Percentiles rank a stretch among this genome's conserved stretches.
Evolutionary conservation across 495 filamentous ascomycete genomes (phyloP).

Genomic region (Aspergillus incahuasiensis): DNA sequence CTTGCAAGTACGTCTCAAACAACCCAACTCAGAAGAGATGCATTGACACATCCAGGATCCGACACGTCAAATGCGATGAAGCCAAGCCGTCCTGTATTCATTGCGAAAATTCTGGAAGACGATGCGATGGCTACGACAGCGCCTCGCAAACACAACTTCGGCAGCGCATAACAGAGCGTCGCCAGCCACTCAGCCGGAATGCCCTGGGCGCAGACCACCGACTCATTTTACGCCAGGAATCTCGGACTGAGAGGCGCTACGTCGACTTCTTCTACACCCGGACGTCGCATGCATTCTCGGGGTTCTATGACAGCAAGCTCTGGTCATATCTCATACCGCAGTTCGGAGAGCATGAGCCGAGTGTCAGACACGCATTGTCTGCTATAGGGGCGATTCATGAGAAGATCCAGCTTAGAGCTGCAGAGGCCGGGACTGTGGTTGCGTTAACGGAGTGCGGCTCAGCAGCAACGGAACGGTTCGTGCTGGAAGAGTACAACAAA

Average conservation of each 20-base stretch:
- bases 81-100: conserved; percentile 51
- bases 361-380: conserved; percentile 14
- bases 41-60: conserved; percentile 34
- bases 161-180: neutral
- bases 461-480: conserved; percentile 2
- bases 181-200: neutral
- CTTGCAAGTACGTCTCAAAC: conserved; percentile 18
- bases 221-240: conserved; percentile 14
- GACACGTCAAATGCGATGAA: conserved; percentile 63
- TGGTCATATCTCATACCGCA: conserved; percentile 17
- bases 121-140: conserved; percentile 18
- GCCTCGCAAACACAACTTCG: conserved; percentile 11
- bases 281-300: conserved; percentile 8
- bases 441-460: neutral
- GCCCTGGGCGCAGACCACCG: conserved; percentile 6
- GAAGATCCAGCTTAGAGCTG: neutral
- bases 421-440: neutral
- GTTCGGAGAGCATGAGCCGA: conserved; percentile 12
- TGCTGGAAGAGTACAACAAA: conserved; percentile 17
- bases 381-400: conserved; percentile 14
- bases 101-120: conserved; percentile 22
- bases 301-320: conserved; percentile 14
- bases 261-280: conserved; percentile 10
- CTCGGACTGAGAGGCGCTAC: conserved; percentile 12
- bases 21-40: neutral